Base-by-base conservation (phyloP, 2,329 filamentous ascomycete species). In the Fusarium xyrophilum region DNA sequence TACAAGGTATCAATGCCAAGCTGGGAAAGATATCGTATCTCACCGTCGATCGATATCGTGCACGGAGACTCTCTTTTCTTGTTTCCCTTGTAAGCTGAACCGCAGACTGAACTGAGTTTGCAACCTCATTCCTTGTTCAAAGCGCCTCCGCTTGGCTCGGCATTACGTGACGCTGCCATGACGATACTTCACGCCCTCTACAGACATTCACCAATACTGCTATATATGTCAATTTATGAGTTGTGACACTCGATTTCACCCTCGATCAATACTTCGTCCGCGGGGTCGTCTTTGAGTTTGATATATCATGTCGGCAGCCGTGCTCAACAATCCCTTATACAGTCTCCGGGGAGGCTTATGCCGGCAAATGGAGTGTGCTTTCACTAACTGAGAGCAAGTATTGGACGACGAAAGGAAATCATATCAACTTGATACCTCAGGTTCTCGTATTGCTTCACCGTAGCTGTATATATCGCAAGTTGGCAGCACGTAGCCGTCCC, bases 151-250 rank as follows among this genome's bases (percentile, higher is more conserved):
- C 62, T 53, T 40, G 56, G 36, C 38, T 57, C 53, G 21, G 50
- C 46, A 33, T 73, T 58, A 66, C 53, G 64, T 73, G 72, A 72
- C 64, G 63, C 67, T 63, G 51, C 56, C 62, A 70, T 74, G 71
- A 74, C 71, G 56, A 62, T 56, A 52, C 59, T 43, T 67, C 56
- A 56, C 65, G 38, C 57, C 59, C 46, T 57, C 46, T 19, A 38
- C 53, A 25, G 30, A 56, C 33, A 56, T 44, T 55, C 51, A 56
- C 63, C 56, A 67, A 70, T 70, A 56, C 48, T 70, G 54, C 48
- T 28, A 28, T 19, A 36, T 17, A 21, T 58, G 11, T 36, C 21
- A 35, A 30, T 38, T 39, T 35, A 36, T 30, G n/a, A 28, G 32
- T n/a, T 28, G 8, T 55, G 33, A 8, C 12, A 19, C 54, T 36